A percentile compares a stretch with the other conserved stretches of the same genome.
These are phyloP conservation scores for Chrysophaeum taylorii DNA, from an alignment of 352 stramenopile genomes.

Conservation along the genomic window DNA sequence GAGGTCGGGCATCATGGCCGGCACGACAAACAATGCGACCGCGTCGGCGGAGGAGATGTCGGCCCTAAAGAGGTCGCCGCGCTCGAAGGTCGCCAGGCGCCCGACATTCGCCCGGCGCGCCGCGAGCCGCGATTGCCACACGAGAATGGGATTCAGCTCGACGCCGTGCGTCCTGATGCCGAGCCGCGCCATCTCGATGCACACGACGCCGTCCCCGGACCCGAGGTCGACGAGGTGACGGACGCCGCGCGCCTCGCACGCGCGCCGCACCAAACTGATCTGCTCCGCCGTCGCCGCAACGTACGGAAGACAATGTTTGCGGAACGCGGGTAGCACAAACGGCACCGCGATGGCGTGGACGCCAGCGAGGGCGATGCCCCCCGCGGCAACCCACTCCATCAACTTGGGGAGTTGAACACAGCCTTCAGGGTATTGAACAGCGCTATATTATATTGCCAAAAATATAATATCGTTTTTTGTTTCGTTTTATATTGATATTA, in stretches of 20 bases:
- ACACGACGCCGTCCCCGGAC: slow-evolving; percentile 11
- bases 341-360: background rate
- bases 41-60: background rate
- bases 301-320: slow-evolving; percentile 13
- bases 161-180: background rate
- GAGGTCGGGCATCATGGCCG: slow-evolving; percentile 10
- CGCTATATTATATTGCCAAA: too few species aligned
- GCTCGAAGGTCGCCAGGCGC: background rate
- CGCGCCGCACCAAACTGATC: background rate
- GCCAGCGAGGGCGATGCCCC: background rate
- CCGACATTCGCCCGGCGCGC: background rate
- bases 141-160: slow-evolving; percentile 12
- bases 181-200: background rate
- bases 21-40: slow-evolving; percentile 12
- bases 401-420: too few species aligned
- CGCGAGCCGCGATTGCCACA: background rate
- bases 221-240: slow-evolving; percentile 4
- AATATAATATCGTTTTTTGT: too few species aligned
- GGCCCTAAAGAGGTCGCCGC: background rate
- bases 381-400: background rate
- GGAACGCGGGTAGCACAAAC: background rate
- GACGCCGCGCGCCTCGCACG: background rate
- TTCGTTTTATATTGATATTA: too few species aligned
- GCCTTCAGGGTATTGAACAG: too few species aligned
- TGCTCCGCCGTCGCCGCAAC: slow-evolving; percentile 9